Evolutionary conservation across 2,329 filamentous ascomycete genomes (phyloP), one percentile per base, ranked within the genome.

Genomic region (Arthroderma sp.): DNA sequence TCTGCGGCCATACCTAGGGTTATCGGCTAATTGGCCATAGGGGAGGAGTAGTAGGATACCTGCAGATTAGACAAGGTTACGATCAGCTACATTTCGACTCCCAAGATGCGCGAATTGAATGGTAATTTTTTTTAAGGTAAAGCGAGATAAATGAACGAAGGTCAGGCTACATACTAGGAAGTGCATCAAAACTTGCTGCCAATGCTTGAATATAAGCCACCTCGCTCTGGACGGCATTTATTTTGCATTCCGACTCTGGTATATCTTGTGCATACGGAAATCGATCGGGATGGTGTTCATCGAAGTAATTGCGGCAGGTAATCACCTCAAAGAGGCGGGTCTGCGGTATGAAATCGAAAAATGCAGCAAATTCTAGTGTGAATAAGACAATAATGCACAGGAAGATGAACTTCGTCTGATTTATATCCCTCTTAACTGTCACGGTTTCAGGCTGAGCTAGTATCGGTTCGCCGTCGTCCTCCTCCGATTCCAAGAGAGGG

Each of bases 151-250:
- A 35, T 37, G 25, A 38, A 38, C 2, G 7, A 17, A n/a, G 49
- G 21, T 25, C 33, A 21, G 51, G n/a, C n/a, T 13, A 9, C 37
- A 35, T 69, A 71, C 71, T 71, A 38, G 72, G 59, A 31, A 72
- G 58, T 2, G 71, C 73, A 62, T 77, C 74, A 59, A 77, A 78
- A 56, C 76, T 75, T 60, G 76, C 75, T 64, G 73, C 71, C 66
- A 76, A 76, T 1, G 75, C 76, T 61, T 78, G 77, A 11, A 79
- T 73, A 56, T 74, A 73, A 0, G 77, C 76, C 62, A 79, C 61
- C 63, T 76, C 72, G 51, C 75, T 70, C 62, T 79, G 77, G 19
- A 79, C 70, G 43, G 68, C 69, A 33, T 73, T 70, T n/a, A 74
- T 65, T 66, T 79, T 79, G 64, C 77, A 79, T 61, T 75, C 62